phyloP scores from a whole-genome alignment of 352 stramenopile species.

The Pythium plurisporium region DNA sequence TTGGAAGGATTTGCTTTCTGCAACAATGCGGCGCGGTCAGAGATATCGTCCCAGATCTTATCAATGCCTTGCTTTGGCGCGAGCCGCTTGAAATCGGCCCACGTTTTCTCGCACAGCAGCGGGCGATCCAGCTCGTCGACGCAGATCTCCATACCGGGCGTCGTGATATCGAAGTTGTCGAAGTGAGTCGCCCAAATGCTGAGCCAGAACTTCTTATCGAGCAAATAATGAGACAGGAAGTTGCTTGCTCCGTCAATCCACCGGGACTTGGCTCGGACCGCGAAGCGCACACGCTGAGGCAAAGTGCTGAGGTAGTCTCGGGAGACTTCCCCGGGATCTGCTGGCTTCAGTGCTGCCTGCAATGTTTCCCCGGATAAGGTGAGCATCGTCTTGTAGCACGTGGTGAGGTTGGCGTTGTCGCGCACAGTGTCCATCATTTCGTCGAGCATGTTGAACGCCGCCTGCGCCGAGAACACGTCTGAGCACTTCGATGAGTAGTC shows the following conservation, averaged over 20 bases:
- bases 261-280: slow-evolving; percentile 21
- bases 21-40: slow-evolving; percentile 13
- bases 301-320: slow-evolving; percentile 21
- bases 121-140: slow-evolving; percentile 24
- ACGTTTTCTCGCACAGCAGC: slow-evolving; percentile 27
- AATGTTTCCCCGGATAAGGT: slow-evolving; percentile 6
- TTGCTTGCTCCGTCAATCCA: slow-evolving; percentile 25
- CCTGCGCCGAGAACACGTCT: not conserved
- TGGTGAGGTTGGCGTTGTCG: slow-evolving; percentile 20
- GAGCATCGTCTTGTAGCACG: slow-evolving; percentile 26
- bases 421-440: slow-evolving; percentile 18
- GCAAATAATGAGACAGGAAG: slow-evolving; percentile 23
- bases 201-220: slow-evolving; percentile 28
- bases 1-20: slow-evolving; percentile 12
- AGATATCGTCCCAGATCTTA: slow-evolving; percentile 29
- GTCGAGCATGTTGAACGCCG: slow-evolving; percentile 22
- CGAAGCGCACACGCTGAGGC: slow-evolving; percentile 25
- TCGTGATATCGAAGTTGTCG: slow-evolving; percentile 19
- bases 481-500: slow-evolving; percentile 9
- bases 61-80: slow-evolving; percentile 11
- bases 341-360: not conserved
- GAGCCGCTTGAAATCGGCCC: slow-evolving; percentile 25
- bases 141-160: slow-evolving; percentile 22
- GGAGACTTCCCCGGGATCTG: slow-evolving; percentile 2
- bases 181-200: slow-evolving; percentile 25